phyloP scores from a whole-genome alignment of 495 filamentous ascomycete genomes.

The Neurospora sublineolata region DNA sequence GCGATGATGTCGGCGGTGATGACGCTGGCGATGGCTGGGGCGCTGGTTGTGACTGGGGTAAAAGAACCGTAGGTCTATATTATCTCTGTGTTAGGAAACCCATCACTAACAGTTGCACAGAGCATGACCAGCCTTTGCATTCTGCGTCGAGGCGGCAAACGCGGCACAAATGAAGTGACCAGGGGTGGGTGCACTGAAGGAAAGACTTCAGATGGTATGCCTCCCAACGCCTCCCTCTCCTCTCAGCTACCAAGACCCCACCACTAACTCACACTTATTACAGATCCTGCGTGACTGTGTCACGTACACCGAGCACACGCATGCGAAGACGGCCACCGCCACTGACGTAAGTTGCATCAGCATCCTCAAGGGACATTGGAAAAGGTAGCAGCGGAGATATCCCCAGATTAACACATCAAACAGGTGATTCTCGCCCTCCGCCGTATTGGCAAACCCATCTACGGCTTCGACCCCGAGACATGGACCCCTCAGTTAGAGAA shows the following conservation, averaged over 20 bases:
- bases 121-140: no score
- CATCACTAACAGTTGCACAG: no score
- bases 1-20: no score
- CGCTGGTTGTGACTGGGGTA: no score
- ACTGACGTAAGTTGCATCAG: slow-evolving; percentile 41
- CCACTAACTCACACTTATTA: slow-evolving; percentile 11
- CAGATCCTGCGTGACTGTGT: slow-evolving; percentile 45
- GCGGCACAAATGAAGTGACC: no score
- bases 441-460: slow-evolving; percentile 35
- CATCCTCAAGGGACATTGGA: not conserved
- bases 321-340: slow-evolving; percentile 49
- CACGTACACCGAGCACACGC: slow-evolving; percentile 38
- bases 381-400: not conserved
- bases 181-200: slow-evolving; percentile 37
- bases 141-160: no score
- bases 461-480: slow-evolving; percentile 35
- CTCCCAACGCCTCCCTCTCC: not conserved
- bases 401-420: not conserved
- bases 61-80: no score
- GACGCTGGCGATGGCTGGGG: no score
- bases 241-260: not conserved
- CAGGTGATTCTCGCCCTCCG: slow-evolving; percentile 53
- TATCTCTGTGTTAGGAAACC: no score
- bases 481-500: no score
- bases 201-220: slow-evolving; percentile 41